Conservation (phyloP, 2,329 filamentous ascomycete species). For the Drechslera avenae region DNA sequence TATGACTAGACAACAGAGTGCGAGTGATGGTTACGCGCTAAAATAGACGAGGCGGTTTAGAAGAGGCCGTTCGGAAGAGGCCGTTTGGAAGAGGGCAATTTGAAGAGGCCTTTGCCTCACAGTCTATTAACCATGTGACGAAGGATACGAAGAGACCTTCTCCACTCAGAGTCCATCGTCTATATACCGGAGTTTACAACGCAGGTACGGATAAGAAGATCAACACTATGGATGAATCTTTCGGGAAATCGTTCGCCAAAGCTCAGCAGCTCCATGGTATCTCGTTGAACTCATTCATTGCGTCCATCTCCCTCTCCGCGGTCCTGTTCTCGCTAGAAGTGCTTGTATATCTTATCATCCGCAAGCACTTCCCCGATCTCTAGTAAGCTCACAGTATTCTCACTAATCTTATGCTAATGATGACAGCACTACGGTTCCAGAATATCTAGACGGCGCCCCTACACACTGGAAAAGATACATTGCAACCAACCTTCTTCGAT, state of each 20-base stretch:
- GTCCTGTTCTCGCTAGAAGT: conserved; percentile 12
- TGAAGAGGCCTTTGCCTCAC: not conserved
- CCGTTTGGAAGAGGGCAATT: no score
- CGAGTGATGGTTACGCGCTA: not conserved
- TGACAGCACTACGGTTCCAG: not conserved
- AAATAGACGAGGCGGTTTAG: no score
- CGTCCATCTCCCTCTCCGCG: conserved; percentile 9
- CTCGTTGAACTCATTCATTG: conserved; percentile 12
- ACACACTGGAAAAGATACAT: conserved; percentile 3
- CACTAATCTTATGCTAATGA: not conserved
- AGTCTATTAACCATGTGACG: no score
- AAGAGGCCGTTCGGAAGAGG: not conserved
- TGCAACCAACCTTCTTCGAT: conserved; percentile 18
- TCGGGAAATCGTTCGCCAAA: conserved; percentile 13
- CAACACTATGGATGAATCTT: conserved; percentile 10
- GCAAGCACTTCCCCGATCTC: conserved; percentile 11
- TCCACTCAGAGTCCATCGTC: not conserved
- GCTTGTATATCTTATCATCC: conserved; percentile 6
- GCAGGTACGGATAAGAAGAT: not conserved
- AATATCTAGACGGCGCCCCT: not conserved
- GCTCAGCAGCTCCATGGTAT: conserved; percentile 10
- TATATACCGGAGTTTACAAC: not conserved
- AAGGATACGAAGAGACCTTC: not conserved
- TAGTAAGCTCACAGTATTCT: conserved; percentile 8
- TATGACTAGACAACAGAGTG: not conserved